Percentiles rank a stretch among this genome's conserved stretches.
Conservation (phyloP, 176 grass and related monocot species). For the Rhynchospora pubera region DNA sequence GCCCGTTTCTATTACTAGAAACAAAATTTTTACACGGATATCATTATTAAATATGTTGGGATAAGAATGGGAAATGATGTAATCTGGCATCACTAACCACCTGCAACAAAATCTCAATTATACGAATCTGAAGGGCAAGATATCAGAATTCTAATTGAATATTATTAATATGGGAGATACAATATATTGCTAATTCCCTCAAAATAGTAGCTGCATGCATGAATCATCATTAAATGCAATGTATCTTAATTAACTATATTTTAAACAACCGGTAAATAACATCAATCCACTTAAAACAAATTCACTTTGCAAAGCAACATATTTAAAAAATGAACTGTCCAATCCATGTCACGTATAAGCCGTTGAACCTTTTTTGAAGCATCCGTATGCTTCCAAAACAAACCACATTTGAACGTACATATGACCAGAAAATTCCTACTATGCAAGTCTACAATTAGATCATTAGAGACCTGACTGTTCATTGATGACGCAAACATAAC, state of each 20-base stretch:
- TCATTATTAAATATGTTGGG: not conserved
- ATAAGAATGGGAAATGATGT: not conserved
- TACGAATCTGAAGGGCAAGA: not conserved
- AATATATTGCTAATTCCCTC: not conserved
- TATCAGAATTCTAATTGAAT: not conserved
- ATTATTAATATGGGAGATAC: not conserved
- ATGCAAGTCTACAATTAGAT: too few relatives aligned
- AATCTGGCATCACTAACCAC: not conserved
- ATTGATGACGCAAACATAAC: too few relatives aligned
- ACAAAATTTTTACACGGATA: too few relatives aligned
- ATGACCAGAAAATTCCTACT: too few relatives aligned
- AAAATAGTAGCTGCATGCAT: not conserved
- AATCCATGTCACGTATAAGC: not conserved
- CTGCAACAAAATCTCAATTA: not conserved
- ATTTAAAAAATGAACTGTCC: not conserved
- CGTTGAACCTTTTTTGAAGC: not conserved
- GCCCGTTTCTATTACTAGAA: too few relatives aligned
- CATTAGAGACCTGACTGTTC: too few relatives aligned
- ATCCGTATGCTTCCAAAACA: not conserved
- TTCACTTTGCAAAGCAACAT: not conserved
- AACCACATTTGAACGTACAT: not conserved
- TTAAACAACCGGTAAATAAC: not conserved
- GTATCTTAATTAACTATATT: not conserved
- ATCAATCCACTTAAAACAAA: not conserved
- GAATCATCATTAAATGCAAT: too few relatives aligned